phyloP scores from a whole-genome alignment of 345 rosid genomes.

The Sisymbrium irio region DNA sequence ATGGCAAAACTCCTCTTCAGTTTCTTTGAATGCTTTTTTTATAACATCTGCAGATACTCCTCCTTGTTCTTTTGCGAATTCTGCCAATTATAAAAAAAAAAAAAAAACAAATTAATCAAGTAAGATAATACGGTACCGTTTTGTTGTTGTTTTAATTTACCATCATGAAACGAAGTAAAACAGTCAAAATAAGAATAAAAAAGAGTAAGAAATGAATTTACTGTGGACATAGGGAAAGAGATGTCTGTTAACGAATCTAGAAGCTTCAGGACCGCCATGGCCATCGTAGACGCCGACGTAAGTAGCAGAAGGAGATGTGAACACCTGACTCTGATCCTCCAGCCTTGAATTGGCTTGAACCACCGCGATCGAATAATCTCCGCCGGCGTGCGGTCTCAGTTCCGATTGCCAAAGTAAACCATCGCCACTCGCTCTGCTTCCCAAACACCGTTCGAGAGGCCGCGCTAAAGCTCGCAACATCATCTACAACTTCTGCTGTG shows the following conservation, averaged over 20 bases:
- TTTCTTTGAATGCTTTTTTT: conserved; percentile 78
- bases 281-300: conserved; percentile 92
- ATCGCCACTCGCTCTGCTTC: conserved; percentile 60
- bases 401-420: conserved; percentile 81
- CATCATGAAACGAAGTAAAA: neutral
- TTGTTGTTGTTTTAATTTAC: too few species aligned
- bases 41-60: conserved; percentile 79
- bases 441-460: conserved; percentile 74
- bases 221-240: conserved; percentile 78
- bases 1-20: conserved; percentile 82
- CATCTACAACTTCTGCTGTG: conserved; percentile 35
- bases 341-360: conserved; percentile 82
- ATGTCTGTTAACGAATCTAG: conserved; percentile 81
- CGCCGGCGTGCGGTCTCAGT: conserved; percentile 72
- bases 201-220: conserved; percentile 31
- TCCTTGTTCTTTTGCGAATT: conserved; percentile 76
- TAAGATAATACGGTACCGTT: neutral
- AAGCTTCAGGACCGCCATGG: conserved; percentile 98
- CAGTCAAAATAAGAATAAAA: neutral
- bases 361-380: conserved; percentile 93
- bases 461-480: conserved; percentile 61
- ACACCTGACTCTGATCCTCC: conserved; percentile 94
- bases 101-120: neutral
- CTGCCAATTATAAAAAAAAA: conserved; percentile 37
- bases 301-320: conserved; percentile 68